Evolutionary conservation across 75 land plant genomes (phyloP).

Genomic region (Pinus tabuliformis): DNA sequence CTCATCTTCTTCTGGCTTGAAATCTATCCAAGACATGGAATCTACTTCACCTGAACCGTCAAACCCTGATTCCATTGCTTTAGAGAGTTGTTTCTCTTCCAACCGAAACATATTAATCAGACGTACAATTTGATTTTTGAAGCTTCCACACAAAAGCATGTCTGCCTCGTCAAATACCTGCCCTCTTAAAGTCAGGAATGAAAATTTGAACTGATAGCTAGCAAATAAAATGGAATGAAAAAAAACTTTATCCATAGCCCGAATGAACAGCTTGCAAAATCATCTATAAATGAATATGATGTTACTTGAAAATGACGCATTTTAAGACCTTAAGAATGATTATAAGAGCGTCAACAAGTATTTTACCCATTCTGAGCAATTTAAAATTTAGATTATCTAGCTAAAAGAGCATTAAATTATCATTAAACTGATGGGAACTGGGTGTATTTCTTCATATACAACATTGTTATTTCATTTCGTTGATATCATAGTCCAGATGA

Average conservation of each 20-base stretch:
- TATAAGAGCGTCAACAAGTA: neutral
- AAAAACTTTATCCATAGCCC: no score
- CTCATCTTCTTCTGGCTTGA: slow-evolving; percentile 30
- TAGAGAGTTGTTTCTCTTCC: slow-evolving; percentile 77
- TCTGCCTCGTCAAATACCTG: slow-evolving; percentile 99
- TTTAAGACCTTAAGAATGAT: neutral
- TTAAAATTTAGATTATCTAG: no score
- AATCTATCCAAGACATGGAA: slow-evolving; percentile 14
- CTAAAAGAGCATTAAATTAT: no score
- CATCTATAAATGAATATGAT: no score
- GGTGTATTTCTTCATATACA: neutral
- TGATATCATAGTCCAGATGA: neutral
- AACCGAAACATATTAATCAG: slow-evolving; percentile 83
- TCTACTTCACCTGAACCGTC: slow-evolving; percentile 8
- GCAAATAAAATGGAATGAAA: no score
- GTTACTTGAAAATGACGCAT: no score
- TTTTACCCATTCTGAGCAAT: no score
- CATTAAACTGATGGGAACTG: no score
- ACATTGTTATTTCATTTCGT: neutral
- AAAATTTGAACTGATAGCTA: neutral
- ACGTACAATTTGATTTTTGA: slow-evolving; percentile 75
- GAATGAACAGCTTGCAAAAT: no score
- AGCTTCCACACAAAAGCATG: slow-evolving; percentile 91
- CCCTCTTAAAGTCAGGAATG: neutral
- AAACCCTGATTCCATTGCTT: slow-evolving; percentile 17